Evolutionary conservation across 2,329 filamentous ascomycete species (phyloP).

Genomic region (Lachnum nothofagi): DNA sequence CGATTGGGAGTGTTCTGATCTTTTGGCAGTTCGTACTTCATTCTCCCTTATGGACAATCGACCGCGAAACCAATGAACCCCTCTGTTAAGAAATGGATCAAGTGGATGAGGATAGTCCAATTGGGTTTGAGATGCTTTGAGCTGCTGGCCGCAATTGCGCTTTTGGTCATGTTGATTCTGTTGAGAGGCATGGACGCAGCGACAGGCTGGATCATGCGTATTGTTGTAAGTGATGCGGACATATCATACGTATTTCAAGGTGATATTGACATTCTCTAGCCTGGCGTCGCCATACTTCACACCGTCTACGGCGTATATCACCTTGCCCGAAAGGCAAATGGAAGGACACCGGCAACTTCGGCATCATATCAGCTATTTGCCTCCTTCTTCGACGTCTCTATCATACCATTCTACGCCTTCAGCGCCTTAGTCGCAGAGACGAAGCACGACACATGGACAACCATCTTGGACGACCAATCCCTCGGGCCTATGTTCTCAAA

Average conservation of each 20-base stretch:
- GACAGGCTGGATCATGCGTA: slow-evolving; percentile 70
- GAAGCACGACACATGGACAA: slow-evolving; percentile 53
- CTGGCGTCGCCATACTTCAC: slow-evolving; percentile 68
- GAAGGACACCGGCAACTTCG: slow-evolving; percentile 71
- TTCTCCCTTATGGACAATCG: slow-evolving; percentile 57
- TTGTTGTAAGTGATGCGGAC: slow-evolving; percentile 55
- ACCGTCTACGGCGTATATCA: slow-evolving; percentile 77
- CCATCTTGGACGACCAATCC: slow-evolving; percentile 54
- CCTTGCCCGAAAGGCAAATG: slow-evolving; percentile 63
- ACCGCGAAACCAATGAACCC: slow-evolving; percentile 62
- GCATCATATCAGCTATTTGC: slow-evolving; percentile 88
- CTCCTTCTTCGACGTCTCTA: slow-evolving; percentile 60
- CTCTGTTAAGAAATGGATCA: slow-evolving; percentile 66
- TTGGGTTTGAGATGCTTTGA: slow-evolving; percentile 62
- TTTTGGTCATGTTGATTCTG: slow-evolving; percentile 72
- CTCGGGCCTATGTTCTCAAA: slow-evolving; percentile 57
- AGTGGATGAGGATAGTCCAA: slow-evolving; percentile 63
- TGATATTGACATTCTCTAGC: slow-evolving; percentile 45
- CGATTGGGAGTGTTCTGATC: slow-evolving; percentile 11
- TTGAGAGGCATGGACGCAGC: slow-evolving; percentile 61
- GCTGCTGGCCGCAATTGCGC: slow-evolving; percentile 62
- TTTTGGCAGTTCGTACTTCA: slow-evolving; percentile 47
- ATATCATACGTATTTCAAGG: background rate
- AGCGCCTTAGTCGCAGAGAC: slow-evolving; percentile 44
- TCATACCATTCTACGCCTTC: slow-evolving; percentile 53